Percentiles rank a stretch among this genome's conserved stretches.
phyloP scores from a whole-genome alignment of 2,329 filamentous ascomycete species.

The Xylariales sp. region DNA sequence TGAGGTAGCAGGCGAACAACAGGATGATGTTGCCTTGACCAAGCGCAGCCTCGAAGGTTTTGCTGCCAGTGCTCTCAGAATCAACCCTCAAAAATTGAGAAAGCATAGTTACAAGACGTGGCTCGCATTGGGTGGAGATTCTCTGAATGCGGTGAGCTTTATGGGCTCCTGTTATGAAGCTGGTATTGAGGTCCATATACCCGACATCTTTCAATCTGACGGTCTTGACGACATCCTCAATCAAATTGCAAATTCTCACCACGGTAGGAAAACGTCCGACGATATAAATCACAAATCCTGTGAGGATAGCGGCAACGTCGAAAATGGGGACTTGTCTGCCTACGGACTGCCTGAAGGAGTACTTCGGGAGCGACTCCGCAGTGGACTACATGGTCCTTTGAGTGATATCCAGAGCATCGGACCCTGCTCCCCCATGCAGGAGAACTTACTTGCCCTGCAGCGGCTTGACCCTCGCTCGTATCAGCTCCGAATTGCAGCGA shows the following conservation, averaged over 20 bases:
- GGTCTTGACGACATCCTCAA: background rate
- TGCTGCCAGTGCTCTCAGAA: conserved; percentile 2
- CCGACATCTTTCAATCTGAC: background rate
- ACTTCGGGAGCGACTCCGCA: background rate
- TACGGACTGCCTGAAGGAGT: background rate
- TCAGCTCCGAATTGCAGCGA: background rate
- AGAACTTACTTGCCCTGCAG: conserved; percentile 1
- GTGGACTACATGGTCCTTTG: background rate
- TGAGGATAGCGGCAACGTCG: too few relatives aligned
- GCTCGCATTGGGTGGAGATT: conserved; percentile 5
- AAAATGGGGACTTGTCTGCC: background rate
- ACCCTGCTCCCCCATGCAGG: conserved; percentile 4
- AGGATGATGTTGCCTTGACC: background rate
- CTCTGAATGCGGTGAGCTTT: conserved; percentile 1
- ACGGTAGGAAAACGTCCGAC: background rate
- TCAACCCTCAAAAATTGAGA: conserved; percentile 1
- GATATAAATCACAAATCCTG: too few relatives aligned
- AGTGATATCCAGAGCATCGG: background rate
- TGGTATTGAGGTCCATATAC: background rate
- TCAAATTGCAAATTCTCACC: background rate
- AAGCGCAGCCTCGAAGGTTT: background rate
- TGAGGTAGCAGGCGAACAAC: too few relatives aligned
- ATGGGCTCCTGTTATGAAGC: conserved; percentile 1
- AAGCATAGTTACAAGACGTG: conserved; percentile 2
- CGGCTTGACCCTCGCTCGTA: background rate